phyloP scores from a whole-genome alignment of 345 rosid species.

The thale cress (Arabidopsis thaliana) region DNA sequence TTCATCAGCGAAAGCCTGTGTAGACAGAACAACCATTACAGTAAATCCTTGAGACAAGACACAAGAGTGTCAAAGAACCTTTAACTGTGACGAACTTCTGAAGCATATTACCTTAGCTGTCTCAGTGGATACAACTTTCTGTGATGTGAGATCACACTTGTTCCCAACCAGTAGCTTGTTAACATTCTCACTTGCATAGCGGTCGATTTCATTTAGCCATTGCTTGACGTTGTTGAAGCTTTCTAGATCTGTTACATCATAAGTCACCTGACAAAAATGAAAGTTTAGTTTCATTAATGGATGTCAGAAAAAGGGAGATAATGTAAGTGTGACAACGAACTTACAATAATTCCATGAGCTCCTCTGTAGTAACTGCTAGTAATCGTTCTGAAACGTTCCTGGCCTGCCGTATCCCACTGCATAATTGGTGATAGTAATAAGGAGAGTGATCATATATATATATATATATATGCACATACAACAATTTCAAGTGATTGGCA shows the following conservation, averaged over 20 bases:
- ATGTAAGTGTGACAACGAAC: not conserved
- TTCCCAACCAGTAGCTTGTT: slow-evolving; percentile 82
- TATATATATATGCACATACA: not conserved
- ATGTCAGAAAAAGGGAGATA: slow-evolving; percentile 9
- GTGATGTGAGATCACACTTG: slow-evolving; percentile 69
- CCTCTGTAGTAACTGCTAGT: slow-evolving; percentile 95
- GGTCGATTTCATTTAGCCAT: slow-evolving; percentile 79
- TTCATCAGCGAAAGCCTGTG: slow-evolving; percentile 80
- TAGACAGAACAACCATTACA: slow-evolving; percentile 17
- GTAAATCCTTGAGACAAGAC: not conserved
- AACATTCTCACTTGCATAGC: slow-evolving; percentile 79
- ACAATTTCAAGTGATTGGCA: not conserved
- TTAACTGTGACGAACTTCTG: not conserved
- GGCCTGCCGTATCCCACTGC: slow-evolving; percentile 98
- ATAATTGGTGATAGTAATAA: slow-evolving; percentile 27
- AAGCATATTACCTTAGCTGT: slow-evolving; percentile 64
- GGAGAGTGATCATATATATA: not conserved
- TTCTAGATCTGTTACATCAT: slow-evolving; percentile 83
- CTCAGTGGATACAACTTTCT: slow-evolving; percentile 73
- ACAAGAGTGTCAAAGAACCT: slow-evolving; percentile 4
- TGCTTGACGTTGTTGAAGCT: slow-evolving; percentile 83
- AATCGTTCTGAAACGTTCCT: slow-evolving; percentile 89
- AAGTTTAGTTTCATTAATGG: slow-evolving; percentile 6
- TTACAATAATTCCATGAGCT: slow-evolving; percentile 88
- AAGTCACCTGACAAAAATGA: slow-evolving; percentile 59